A percentile compares a stretch with the other conserved stretches of the same genome.
Evolutionary conservation across 78 protist species (phyloP).

Genomic region (Protostelium mycophagum): DNA sequence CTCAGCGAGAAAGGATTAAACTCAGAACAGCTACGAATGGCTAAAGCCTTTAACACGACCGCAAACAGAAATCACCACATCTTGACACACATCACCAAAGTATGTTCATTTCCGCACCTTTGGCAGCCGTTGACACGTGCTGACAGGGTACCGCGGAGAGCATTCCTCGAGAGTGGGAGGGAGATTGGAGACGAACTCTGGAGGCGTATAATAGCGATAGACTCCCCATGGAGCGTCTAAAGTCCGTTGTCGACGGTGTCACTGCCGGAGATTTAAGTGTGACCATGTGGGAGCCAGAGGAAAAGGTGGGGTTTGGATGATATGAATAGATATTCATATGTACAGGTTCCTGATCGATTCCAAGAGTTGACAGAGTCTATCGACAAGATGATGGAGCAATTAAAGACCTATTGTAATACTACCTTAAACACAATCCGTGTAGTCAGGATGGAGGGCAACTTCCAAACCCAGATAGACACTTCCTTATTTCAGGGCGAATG

Average conservation of each 20-base stretch:
- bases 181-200: not conserved
- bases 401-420: not conserved
- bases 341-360: not conserved
- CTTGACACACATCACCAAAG: not conserved
- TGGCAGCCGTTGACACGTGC: too few relatives aligned
- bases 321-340: not conserved
- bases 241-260: not conserved
- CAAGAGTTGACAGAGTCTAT: not conserved
- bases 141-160: not conserved
- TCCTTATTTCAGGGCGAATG: slow-evolving; percentile 38
- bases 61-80: not conserved
- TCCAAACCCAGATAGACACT: slow-evolving; percentile 36
- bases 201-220: not conserved
- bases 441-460: slow-evolving; percentile 48
- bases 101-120: not conserved
- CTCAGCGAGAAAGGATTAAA: not conserved
- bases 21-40: not conserved
- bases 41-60: not conserved
- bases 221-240: not conserved
- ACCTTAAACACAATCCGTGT: not conserved
- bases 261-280: not conserved
- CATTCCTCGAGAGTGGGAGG: not conserved
- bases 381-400: not conserved
- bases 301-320: not conserved
- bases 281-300: not conserved